Conservation (phyloP, 441 rosid species). For the Euphorbia neoarborescens region DNA sequence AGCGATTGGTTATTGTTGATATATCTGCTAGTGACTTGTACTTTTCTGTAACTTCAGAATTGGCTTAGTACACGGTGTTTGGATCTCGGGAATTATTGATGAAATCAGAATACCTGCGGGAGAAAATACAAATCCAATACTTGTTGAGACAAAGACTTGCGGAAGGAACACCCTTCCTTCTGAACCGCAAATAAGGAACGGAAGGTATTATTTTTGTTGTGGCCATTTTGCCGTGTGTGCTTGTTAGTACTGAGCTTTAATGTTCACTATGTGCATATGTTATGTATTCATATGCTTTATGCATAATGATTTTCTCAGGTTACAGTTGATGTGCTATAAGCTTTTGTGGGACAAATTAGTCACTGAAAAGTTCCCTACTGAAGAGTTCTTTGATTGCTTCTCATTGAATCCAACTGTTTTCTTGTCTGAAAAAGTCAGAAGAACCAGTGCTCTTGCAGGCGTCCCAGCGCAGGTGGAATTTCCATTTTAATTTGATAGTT, state of each 20-base stretch:
- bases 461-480: slow-evolving; percentile 46
- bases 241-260: background rate
- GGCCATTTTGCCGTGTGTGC: slow-evolving; percentile 1
- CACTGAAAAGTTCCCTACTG: slow-evolving; percentile 36
- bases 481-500: background rate
- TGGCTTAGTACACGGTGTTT: slow-evolving; percentile 51
- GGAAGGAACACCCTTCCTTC: slow-evolving; percentile 44
- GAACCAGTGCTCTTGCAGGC: slow-evolving; percentile 41
- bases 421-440: slow-evolving; percentile 52
- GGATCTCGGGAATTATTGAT: slow-evolving; percentile 67
- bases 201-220: slow-evolving; percentile 43
- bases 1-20: slow-evolving; percentile 4
- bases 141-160: slow-evolving; percentile 70
- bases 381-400: slow-evolving; percentile 23
- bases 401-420: slow-evolving; percentile 37
- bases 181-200: slow-evolving; percentile 70
- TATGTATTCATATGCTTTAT: background rate
- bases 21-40: slow-evolving; percentile 12
- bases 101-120: slow-evolving; percentile 47
- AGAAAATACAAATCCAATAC: slow-evolving; percentile 33
- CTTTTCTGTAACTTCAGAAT: slow-evolving; percentile 38
- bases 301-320: slow-evolving; percentile 30
- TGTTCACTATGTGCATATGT: slow-evolving; percentile 1
- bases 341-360: slow-evolving; percentile 61
- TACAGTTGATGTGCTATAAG: slow-evolving; percentile 83